Conservation (phyloP, 495 filamentous ascomycete genomes). For the Neurospora sp. region DNA sequence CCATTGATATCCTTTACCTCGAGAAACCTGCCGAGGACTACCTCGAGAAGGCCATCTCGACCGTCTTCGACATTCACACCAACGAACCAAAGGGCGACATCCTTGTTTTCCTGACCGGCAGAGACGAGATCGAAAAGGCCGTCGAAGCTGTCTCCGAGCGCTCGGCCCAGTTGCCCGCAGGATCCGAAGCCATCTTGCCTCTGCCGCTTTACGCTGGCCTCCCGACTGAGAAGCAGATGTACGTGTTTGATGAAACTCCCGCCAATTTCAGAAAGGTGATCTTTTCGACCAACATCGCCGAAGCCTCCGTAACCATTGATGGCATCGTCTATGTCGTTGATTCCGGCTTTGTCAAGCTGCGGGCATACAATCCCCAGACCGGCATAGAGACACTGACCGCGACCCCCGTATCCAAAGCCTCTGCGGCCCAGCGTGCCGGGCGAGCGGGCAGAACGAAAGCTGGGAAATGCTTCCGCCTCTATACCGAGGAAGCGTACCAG, state of each 20-base stretch:
- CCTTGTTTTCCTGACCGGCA: slow-evolving; percentile 81
- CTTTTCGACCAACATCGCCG: slow-evolving; percentile 91
- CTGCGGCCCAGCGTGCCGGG: slow-evolving; percentile 84
- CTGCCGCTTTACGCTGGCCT: slow-evolving; percentile 85
- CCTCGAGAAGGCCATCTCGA: slow-evolving; percentile 74
- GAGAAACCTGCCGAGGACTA: slow-evolving; percentile 79
- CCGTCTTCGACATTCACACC: slow-evolving; percentile 88
- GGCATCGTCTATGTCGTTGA: slow-evolving; percentile 91
- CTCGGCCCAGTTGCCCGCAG: slow-evolving; percentile 59
- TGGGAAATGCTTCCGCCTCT: slow-evolving; percentile 91
- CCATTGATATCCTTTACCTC: slow-evolving; percentile 81
- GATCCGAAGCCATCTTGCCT: slow-evolving; percentile 58
- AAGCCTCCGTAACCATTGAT: slow-evolving; percentile 90
- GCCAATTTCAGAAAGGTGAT: slow-evolving; percentile 85
- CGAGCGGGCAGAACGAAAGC: slow-evolving; percentile 85
- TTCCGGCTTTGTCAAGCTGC: slow-evolving; percentile 82
- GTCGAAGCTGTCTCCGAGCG: slow-evolving; percentile 72
- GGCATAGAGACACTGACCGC: slow-evolving; percentile 90
- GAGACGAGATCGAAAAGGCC: slow-evolving; percentile 83
- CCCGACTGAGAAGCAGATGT: slow-evolving; percentile 81
- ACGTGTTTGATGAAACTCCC: slow-evolving; percentile 80
- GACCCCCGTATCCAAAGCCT: slow-evolving; percentile 81
- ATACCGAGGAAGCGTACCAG: slow-evolving; percentile 68
- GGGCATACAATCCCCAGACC: slow-evolving; percentile 75
- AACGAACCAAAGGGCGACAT: slow-evolving; percentile 84